Evolutionary conservation across 164 flowering plant species (phyloP), one percentile per base, ranked within the genome.

Genomic region (Santalum album): DNA sequence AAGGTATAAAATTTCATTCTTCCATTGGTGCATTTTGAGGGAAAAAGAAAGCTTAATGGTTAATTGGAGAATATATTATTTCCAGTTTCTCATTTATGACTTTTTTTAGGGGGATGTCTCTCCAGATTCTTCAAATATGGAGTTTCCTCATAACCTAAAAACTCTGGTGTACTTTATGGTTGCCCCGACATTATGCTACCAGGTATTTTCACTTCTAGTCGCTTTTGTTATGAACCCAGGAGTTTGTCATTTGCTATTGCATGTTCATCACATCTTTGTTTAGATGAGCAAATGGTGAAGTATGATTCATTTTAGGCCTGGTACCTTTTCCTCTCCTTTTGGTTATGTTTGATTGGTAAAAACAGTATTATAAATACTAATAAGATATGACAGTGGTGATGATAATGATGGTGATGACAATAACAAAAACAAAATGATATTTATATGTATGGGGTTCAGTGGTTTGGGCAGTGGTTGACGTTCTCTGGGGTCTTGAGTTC

Each of bases 131-230:
- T 21, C 36, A 19, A 64, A 68, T 56, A 23, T 49, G 25, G 84
- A 87, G 26, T 53, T 43, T 54, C 55, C 78, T 49, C 60, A 76
- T 44, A 65, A 57, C 70, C 73, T 94, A 68, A 75, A 74, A 69
- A 81, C 76, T 70, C 75, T 94, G 81, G 84, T 55, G 19, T 94
- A 94, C 72, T 94, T 94, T 75, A 87, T 90, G 85, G 78, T 84
- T 65, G 95, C 97, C 67, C 99, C 99, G 19, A 90, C 99, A 38
- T 67, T 92, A 55, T 89, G 99, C 67, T 92, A 92, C 69, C 99
- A 92, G 97, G 99, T 89, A 74, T 43, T 0, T 20, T n/a, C 21
- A 25, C 25, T 46, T 25, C 3, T 14, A 12, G 32, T 25, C 46
- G 29, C 32, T 58, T 27, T 19, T 21, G 18, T 44, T 12, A 32